Base-by-base conservation (phyloP, 768 basidiomycete genomes). In the Leccinum sublutescens region DNA sequence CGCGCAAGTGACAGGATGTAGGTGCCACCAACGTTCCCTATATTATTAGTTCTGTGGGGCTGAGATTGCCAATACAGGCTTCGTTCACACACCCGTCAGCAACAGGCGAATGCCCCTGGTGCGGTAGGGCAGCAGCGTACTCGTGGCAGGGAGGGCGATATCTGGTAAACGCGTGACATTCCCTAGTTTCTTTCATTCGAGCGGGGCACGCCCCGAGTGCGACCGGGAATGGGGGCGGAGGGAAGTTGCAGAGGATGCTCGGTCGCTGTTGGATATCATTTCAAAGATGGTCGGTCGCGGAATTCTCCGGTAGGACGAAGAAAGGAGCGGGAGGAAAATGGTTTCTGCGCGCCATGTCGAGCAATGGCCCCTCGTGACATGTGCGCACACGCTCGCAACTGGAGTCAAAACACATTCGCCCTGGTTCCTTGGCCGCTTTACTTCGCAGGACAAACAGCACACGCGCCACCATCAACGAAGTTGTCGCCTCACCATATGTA, bases 11-110 rank as follows among this genome's bases (percentile, higher is more conserved):
- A 92, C 73, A 78, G 91, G 73, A 91, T 92, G 91, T 93, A 80
- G 79, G 89, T 67, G 68, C 62, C 58, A 61, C 51, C 61, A 56
- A 53, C n/a, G n/a, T 66, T 62, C 23, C 50, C 40, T 63, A 66
- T 66, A 50, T 54, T 53, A 25, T 15, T 6, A 52, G 60, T 36
- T 62, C 58, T 31, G 33, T 52, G 49, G 17, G 10, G 45, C 69
- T 73, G 48, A 72, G 14, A 43, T 31, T 43, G 19, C 51, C 51
- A 40, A 23, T 49, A 29, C 68, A 92, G 90, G 89, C 86, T 93
- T 66, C 90, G 91, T 67, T 93, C 91, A 61, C 89, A 91, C 79
- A 91, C 81, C 48, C 88, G 90, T 68, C 91, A 91, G 77, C 88
- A 90, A 71, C 86, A 87, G 66, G 74, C 75, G 2, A 77, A 76